Evolutionary conservation across 768 basidiomycete genomes (phyloP).

Genomic region (Boletus edulis): DNA sequence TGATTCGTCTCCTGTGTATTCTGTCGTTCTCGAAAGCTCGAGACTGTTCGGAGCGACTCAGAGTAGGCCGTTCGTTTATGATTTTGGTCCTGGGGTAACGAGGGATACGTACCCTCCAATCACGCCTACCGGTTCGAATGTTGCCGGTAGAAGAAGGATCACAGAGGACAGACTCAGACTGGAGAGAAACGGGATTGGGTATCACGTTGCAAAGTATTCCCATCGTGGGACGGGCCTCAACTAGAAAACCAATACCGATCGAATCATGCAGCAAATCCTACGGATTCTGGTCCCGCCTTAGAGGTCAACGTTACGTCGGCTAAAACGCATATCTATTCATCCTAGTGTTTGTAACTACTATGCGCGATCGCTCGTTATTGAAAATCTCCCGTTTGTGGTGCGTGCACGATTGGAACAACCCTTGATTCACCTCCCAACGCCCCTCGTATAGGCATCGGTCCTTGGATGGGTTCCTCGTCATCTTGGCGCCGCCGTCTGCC

Average conservation of each 20-base stretch:
- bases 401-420: conserved; percentile 25
- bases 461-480: conserved; percentile 7
- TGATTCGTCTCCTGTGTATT: conserved; percentile 77
- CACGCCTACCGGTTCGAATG: conserved; percentile 20
- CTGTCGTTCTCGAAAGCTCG: conserved; percentile 69
- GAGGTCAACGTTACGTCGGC: neutral
- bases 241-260: neutral
- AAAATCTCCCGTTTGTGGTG: conserved; percentile 2
- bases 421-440: conserved; percentile 24
- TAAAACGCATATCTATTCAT: neutral
- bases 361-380: neutral
- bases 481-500: conserved; percentile 1
- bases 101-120: conserved; percentile 53
- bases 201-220: conserved; percentile 49
- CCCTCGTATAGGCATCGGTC: conserved; percentile 24
- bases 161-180: conserved; percentile 26
- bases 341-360: neutral
- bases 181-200: conserved; percentile 42
- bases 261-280: neutral
- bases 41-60: conserved; percentile 79
- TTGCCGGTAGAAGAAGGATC: conserved; percentile 12
- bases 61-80: conserved; percentile 72
- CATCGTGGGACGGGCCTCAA: conserved; percentile 30
- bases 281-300: neutral
- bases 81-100: conserved; percentile 68